phyloP scores from a whole-genome alignment of 345 rosid species.

The Aquilaria sinensis region DNA sequence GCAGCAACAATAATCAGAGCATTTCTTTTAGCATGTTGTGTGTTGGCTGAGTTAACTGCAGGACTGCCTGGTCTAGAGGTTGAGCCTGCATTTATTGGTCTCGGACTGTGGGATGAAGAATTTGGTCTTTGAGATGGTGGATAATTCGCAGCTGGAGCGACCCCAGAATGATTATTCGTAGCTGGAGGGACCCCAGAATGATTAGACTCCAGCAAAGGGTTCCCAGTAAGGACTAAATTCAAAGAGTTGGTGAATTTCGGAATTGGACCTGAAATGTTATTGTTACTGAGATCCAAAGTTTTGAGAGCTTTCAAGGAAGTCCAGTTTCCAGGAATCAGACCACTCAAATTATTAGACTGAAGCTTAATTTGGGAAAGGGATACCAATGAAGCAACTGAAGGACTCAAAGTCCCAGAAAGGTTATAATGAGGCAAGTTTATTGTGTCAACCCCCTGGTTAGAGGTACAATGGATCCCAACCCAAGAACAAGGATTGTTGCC shows the following conservation, averaged over 20 bases:
- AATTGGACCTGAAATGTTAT: constrained; percentile 53
- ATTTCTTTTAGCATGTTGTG: constrained; percentile 20
- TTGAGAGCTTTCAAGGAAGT: constrained; percentile 44
- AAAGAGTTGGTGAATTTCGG: constrained; percentile 37
- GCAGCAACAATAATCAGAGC: constrained; percentile 38
- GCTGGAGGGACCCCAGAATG: constrained; percentile 20
- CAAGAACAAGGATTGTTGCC: constrained; percentile 69
- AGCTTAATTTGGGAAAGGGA: constrained; percentile 42
- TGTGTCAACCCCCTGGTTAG: constrained; percentile 18
- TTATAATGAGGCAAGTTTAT: constrained; percentile 39
- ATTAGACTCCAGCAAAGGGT: constrained; percentile 28
- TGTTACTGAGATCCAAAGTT: constrained; percentile 46
- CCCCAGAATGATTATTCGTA: constrained; percentile 7
- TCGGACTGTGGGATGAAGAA: constrained; percentile 11
- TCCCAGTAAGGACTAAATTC: constrained; percentile 28
- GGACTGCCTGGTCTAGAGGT: constrained; percentile 18
- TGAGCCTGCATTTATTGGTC: constrained; percentile 16
- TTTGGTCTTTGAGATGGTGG: constrained; percentile 20
- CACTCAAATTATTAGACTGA: constrained; percentile 37
- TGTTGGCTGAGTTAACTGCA: constrained; percentile 18
- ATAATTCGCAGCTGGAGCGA: constrained; percentile 20
- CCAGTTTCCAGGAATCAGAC: constrained; percentile 53
- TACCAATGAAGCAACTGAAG: constrained; percentile 43
- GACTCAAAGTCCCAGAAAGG: constrained; percentile 63
- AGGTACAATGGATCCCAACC: constrained; percentile 45